Conservation (phyloP, 1,284 basidiomycete species). For the Fomitopsis palustris region DNA sequence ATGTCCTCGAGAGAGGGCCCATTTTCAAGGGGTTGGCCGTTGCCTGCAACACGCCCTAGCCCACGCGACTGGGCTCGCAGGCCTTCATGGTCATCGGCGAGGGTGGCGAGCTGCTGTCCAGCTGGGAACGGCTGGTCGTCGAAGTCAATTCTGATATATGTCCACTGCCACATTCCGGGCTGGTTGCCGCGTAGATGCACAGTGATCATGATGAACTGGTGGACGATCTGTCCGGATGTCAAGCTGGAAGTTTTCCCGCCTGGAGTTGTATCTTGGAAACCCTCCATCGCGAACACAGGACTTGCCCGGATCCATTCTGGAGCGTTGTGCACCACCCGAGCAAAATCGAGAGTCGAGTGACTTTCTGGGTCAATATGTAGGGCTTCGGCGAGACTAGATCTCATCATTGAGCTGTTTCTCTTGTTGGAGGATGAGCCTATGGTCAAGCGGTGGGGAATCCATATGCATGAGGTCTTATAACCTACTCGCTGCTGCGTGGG, state of each 20-base stretch:
- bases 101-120: background rate
- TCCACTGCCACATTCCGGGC: background rate
- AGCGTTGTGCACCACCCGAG: background rate
- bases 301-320: background rate
- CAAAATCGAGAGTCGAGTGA: background rate
- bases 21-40: background rate
- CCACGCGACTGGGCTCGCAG: background rate
- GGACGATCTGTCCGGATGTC: background rate
- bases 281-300: background rate
- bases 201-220: constrained; percentile 3
- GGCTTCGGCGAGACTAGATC: background rate
- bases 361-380: background rate
- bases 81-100: background rate
- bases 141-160: constrained; percentile 3
- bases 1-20: constrained; percentile 4
- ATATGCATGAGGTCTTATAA: background rate
- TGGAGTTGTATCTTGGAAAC: background rate
- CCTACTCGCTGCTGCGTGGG: too few species aligned
- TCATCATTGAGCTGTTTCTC: background rate
- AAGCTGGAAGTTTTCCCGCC: background rate
- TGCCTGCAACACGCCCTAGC: background rate
- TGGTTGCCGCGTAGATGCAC: background rate
- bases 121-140: background rate
- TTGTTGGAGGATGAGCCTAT: background rate
- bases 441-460: background rate